These are phyloP conservation scores for Metroxylon sagu DNA, from an alignment of 176 grass and related monocot species.

Conservation along the genomic window DNA sequence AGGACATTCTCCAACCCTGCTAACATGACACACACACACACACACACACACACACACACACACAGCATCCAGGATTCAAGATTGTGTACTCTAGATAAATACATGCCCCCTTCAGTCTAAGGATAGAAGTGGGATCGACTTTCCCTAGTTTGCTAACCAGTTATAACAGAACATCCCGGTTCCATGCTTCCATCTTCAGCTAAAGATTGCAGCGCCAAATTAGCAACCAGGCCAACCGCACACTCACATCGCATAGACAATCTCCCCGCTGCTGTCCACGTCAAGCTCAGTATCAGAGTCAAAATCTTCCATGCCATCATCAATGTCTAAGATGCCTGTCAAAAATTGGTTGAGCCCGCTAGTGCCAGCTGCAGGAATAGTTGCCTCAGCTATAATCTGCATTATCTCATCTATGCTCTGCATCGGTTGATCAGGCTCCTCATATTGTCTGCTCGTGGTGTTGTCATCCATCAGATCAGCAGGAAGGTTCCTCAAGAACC, in stretches of 20 bases:
- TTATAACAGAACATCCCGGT: too few species aligned
- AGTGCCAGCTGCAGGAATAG: conserved; percentile 32
- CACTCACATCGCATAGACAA: conserved; percentile 37
- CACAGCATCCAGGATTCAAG: background rate
- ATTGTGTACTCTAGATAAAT: too few species aligned
- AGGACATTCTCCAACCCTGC: conserved; percentile 7
- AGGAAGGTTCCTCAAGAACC: conserved; percentile 64
- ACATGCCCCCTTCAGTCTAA: too few species aligned
- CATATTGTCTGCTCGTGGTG: conserved; percentile 41
- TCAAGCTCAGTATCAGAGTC: conserved; percentile 69
- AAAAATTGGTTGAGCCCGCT: conserved; percentile 31
- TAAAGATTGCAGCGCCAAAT: too few species aligned
- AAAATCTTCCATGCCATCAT: conserved; percentile 59
- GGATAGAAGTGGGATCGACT: too few species aligned
- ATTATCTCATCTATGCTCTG: conserved; percentile 63
- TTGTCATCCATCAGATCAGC: conserved; percentile 55
- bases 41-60: background rate
- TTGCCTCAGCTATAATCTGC: conserved; percentile 71
- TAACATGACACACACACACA: background rate
- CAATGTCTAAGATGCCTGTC: conserved; percentile 29
- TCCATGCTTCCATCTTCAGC: too few species aligned
- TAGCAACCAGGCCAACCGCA: too few species aligned
- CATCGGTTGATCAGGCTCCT: conserved; percentile 70
- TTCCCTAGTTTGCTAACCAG: too few species aligned
- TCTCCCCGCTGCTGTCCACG: conserved; percentile 50